A percentile compares a stretch with the other conserved stretches of the same genome.
These are phyloP conservation scores for Zygosaccharomyces bisporus DNA, from an alignment of 805 yeast species.

Conservation along the genomic window DNA sequence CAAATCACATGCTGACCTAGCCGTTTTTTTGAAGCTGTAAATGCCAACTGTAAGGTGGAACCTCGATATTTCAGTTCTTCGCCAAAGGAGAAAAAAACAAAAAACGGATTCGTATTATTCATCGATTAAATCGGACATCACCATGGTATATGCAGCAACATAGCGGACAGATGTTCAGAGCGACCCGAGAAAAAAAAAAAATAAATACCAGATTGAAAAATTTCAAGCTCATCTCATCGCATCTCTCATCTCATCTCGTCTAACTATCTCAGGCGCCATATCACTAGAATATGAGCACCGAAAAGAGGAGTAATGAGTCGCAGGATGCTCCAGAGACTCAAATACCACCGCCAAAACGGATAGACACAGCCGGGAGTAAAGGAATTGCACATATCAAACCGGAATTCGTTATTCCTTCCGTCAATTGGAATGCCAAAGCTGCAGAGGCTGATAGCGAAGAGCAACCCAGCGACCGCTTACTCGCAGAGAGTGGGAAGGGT, in stretches of 20 bases:
- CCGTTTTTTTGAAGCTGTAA: too few species aligned
- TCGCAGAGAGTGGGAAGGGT: slow-evolving; percentile 42
- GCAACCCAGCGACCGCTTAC: slow-evolving; percentile 40
- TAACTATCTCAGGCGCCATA: not conserved
- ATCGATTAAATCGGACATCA: too few species aligned
- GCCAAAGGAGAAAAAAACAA: too few species aligned
- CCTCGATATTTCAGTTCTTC: too few species aligned
- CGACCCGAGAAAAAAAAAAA: too few species aligned
- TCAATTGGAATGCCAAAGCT: slow-evolving; percentile 9
- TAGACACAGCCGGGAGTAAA: too few species aligned
- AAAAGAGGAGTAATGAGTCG: slow-evolving; percentile 25
- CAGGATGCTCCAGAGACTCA: slow-evolving; percentile 5
- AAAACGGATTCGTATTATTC: too few species aligned
- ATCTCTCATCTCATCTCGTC: slow-evolving; percentile 4
- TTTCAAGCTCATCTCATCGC: slow-evolving; percentile 8
- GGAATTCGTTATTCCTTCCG: slow-evolving; percentile 51
- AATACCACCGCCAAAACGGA: slow-evolving; percentile 33
- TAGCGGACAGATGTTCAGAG: not conserved
- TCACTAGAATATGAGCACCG: slow-evolving; percentile 15
- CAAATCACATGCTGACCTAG: too few species aligned
- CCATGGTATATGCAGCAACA: not conserved
- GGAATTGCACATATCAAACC: slow-evolving; percentile 78
- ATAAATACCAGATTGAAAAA: slow-evolving; percentile 4
- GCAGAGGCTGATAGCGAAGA: slow-evolving; percentile 46
- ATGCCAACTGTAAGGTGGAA: too few species aligned